Percentiles rank a stretch among this genome's conserved stretches.
Evolutionary conservation across 1,139 yeast genomes (phyloP).

Genomic region (Geotrichum restrictum): DNA sequence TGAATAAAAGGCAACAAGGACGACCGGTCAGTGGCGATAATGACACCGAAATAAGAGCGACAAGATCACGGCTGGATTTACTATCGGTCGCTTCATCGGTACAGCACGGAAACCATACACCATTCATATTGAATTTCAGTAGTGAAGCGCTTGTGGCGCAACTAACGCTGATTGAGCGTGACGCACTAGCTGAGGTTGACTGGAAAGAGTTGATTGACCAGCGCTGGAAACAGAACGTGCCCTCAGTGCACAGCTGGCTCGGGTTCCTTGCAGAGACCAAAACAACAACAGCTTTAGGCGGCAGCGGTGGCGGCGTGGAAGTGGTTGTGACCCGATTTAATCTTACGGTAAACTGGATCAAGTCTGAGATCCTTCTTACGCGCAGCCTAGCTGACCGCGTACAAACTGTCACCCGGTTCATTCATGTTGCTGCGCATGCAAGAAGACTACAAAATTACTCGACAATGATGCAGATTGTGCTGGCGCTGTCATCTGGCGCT

Average conservation of each 20-base stretch:
- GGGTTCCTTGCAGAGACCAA: slow-evolving; percentile 64
- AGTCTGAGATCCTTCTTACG: slow-evolving; percentile 79
- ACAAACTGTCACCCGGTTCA: slow-evolving; percentile 70
- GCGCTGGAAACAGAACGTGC: slow-evolving; percentile 58
- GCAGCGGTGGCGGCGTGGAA: slow-evolving; percentile 61
- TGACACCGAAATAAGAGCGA: too few species aligned
- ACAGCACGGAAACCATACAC: slow-evolving; percentile 51
- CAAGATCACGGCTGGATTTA: not conserved
- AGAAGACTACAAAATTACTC: slow-evolving; percentile 71
- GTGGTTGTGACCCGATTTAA: slow-evolving; percentile 82
- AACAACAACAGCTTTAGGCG: too few species aligned
- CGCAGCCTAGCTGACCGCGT: slow-evolving; percentile 55
- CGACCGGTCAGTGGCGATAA: too few species aligned
- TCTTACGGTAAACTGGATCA: slow-evolving; percentile 81
- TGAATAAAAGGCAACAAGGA: too few species aligned
- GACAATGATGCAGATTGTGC: slow-evolving; percentile 78
- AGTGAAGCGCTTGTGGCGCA: slow-evolving; percentile 69
- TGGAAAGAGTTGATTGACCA: slow-evolving; percentile 86
- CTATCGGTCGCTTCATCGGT: slow-evolving; percentile 14
- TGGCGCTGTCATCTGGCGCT: slow-evolving; percentile 75
- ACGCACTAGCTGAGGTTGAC: slow-evolving; percentile 76
- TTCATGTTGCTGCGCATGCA: slow-evolving; percentile 73
- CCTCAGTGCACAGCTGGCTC: slow-evolving; percentile 82
- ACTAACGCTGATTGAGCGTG: slow-evolving; percentile 80
- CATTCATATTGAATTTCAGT: slow-evolving; percentile 71